Conservation (phyloP, 345 rosid genomes). For the Bretschneidera sinensis region DNA sequence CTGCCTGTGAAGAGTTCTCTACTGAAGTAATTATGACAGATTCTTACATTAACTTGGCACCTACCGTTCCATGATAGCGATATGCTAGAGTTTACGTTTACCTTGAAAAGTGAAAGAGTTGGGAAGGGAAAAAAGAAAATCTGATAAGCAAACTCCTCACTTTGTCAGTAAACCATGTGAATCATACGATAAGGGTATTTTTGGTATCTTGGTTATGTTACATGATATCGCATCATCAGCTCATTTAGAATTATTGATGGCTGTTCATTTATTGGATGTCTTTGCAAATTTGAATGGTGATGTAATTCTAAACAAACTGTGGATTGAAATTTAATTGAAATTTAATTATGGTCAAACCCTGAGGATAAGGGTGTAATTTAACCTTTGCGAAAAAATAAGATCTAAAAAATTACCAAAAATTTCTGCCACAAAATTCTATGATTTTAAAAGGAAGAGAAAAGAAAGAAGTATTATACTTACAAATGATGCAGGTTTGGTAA, state of each 20-base stretch:
- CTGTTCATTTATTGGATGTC: too few relatives aligned
- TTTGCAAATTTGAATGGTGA: background rate
- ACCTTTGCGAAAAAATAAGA: background rate
- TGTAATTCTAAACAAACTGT: background rate
- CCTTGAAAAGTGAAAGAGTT: background rate
- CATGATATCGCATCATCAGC: too few relatives aligned
- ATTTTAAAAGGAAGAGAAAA: background rate
- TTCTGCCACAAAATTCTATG: slow-evolving; percentile 1
- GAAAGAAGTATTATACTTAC: slow-evolving; percentile 44
- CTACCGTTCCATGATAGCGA: too few relatives aligned
- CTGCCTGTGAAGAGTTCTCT: too few relatives aligned
- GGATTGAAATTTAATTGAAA: background rate
- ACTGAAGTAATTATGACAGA: too few relatives aligned
- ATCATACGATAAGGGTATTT: too few relatives aligned
- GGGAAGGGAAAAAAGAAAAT: background rate
- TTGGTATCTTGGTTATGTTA: background rate
- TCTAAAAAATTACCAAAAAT: slow-evolving; percentile 6
- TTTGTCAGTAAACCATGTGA: background rate
- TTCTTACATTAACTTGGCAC: too few relatives aligned
- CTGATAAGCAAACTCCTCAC: background rate
- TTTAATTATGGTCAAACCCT: background rate
- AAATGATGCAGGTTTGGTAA: slow-evolving; percentile 58
- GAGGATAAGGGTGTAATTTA: background rate
- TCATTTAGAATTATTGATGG: too few relatives aligned
- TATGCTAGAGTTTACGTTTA: background rate